Conservation (phyloP, 176 grass and related monocot genomes). For the Eleusine indica region DNA sequence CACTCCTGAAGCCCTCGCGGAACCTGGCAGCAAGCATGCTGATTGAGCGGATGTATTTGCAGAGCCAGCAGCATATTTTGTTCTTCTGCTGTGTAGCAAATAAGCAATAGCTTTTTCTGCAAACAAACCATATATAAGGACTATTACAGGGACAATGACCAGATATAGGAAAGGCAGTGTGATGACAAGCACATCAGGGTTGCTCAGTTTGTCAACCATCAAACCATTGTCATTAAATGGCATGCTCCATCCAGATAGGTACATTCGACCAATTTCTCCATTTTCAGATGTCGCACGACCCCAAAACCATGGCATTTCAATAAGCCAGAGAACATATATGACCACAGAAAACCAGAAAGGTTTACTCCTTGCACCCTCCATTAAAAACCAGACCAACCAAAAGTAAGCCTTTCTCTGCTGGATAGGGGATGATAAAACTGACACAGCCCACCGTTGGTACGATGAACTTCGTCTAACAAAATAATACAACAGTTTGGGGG, state of each 20-base stretch:
- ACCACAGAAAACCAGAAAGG: slow-evolving; percentile 58
- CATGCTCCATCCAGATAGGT: slow-evolving; percentile 76
- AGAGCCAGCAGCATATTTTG: neutral
- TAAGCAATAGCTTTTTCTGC: slow-evolving; percentile 52
- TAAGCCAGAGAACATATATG: slow-evolving; percentile 67
- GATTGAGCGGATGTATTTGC: neutral
- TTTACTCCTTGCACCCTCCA: slow-evolving; percentile 74
- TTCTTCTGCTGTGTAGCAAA: slow-evolving; percentile 38
- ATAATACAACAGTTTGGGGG: slow-evolving; percentile 58
- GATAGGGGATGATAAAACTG: slow-evolving; percentile 44
- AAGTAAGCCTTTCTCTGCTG: slow-evolving; percentile 49
- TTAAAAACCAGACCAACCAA: slow-evolving; percentile 64
- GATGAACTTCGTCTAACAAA: slow-evolving; percentile 48
- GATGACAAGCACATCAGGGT: slow-evolving; percentile 73
- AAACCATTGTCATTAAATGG: slow-evolving; percentile 24
- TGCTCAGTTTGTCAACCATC: slow-evolving; percentile 46
- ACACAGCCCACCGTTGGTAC: slow-evolving; percentile 51
- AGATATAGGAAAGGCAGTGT: slow-evolving; percentile 89
- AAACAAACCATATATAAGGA: slow-evolving; percentile 67
- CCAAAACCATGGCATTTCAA: slow-evolving; percentile 88
- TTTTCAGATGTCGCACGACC: slow-evolving; percentile 69
- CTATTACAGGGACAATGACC: slow-evolving; percentile 57
- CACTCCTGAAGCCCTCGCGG: slow-evolving; percentile 8
- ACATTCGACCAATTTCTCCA: slow-evolving; percentile 73
- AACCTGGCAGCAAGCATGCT: slow-evolving; percentile 17